These are phyloP conservation scores for Phytomonas francai DNA, from an alignment of 208 protist genomes.

Conservation along the genomic window DNA sequence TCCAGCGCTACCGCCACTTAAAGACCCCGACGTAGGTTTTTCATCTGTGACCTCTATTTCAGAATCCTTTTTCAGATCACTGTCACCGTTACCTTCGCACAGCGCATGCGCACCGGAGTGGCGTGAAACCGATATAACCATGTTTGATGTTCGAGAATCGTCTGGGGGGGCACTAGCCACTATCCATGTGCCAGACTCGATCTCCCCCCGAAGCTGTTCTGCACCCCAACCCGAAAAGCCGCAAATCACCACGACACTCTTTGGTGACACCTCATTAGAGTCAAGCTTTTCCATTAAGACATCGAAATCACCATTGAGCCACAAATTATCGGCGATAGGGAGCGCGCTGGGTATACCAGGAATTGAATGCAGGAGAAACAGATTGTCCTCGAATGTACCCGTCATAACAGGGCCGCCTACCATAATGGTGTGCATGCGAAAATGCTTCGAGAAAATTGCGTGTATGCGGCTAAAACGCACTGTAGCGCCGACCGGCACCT, in stretches of 20 bases:
- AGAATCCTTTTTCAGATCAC: not conserved
- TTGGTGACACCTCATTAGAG: constrained; percentile 17
- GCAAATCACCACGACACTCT: constrained; percentile 64
- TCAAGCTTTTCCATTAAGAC: constrained; percentile 45
- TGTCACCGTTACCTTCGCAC: not conserved
- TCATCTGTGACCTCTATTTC: constrained; percentile 1
- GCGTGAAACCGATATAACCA: constrained; percentile 46
- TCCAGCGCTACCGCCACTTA: not conserved
- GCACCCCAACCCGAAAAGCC: constrained; percentile 74
- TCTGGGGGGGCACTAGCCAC: constrained; percentile 23
- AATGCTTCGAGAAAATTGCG: constrained; percentile 49
- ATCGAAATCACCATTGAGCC: constrained; percentile 71
- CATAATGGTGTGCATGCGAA: constrained; percentile 62
- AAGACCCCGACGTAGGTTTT: not conserved
- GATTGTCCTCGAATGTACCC: constrained; percentile 51
- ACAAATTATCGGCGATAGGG: constrained; percentile 43
- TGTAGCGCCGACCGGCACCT: constrained; percentile 36
- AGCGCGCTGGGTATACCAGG: constrained; percentile 52
- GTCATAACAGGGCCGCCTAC: constrained; percentile 71
- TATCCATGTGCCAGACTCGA: constrained; percentile 62
- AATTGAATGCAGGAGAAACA: constrained; percentile 67
- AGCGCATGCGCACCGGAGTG: constrained; percentile 12
- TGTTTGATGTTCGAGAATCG: constrained; percentile 28
- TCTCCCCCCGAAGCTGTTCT: constrained; percentile 68
- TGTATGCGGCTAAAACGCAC: constrained; percentile 45